These are phyloP conservation scores for Phytophthora citricola DNA, from an alignment of 352 stramenopile species.

Conservation along the genomic window DNA sequence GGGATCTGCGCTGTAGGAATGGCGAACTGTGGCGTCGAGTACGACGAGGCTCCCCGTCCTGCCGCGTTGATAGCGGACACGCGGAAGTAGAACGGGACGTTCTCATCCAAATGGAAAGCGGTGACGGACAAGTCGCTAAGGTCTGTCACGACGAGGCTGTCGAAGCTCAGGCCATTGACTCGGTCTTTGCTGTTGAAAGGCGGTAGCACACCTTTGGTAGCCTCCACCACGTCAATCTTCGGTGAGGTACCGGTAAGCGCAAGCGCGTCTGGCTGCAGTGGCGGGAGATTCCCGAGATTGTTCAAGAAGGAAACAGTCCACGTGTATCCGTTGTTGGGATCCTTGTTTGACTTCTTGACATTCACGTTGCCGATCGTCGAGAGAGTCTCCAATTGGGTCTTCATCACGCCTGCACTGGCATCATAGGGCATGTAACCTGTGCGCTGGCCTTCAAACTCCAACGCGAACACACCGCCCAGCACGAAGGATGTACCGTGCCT, in stretches of 20 bases:
- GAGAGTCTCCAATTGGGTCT: constrained; percentile 91
- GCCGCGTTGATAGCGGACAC: constrained; percentile 93
- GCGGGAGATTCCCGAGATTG: constrained; percentile 87
- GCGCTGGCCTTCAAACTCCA: constrained; percentile 88
- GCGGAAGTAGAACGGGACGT: constrained; percentile 95
- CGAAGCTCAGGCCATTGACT: constrained; percentile 86
- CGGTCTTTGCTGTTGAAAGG: constrained; percentile 92
- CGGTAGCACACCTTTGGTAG: constrained; percentile 78
- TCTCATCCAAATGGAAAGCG: constrained; percentile 91
- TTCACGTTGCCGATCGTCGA: constrained; percentile 89
- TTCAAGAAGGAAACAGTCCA: constrained; percentile 95
- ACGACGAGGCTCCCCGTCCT: constrained; percentile 64
- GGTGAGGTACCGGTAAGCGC: constrained; percentile 91
- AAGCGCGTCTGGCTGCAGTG: constrained; percentile 80
- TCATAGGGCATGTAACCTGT: constrained; percentile 94
- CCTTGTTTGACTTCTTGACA: constrained; percentile 83
- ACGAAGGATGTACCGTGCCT: constrained; percentile 57
- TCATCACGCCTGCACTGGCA: constrained; percentile 86
- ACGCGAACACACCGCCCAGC: constrained; percentile 84
- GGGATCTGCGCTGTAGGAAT: constrained; percentile 89
- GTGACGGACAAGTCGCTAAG: constrained; percentile 84
- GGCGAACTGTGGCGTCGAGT: constrained; percentile 85
- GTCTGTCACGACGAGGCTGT: constrained; percentile 89
- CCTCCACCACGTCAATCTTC: constrained; percentile 79
- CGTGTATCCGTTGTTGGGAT: constrained; percentile 93